Evolutionary conservation across 108 stramenopile genomes (phyloP), one percentile per base, ranked within the genome.

Genomic region (Cyclotella atomus): DNA sequence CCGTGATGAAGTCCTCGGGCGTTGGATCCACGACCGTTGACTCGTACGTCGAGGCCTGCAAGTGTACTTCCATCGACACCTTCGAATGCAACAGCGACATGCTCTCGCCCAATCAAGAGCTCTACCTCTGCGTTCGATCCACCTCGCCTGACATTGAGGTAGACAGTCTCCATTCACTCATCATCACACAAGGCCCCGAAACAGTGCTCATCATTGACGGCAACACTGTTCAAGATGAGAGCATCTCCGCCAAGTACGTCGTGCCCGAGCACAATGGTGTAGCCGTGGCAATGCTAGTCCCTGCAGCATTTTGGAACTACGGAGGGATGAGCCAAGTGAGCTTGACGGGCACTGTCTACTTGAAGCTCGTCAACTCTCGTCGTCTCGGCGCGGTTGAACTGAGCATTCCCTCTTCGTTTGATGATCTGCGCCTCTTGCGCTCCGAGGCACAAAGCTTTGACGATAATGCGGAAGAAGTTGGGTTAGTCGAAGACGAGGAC

Each of bases 41-140:
- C 28, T 55, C n/a, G 41, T 79, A 72, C 54, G 24, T 79, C 34
- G 29, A 52, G 25, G 78, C 78, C 5, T 79, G 78, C 66, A 79
- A 67, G 19, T 79, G 78, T 20, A 23, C 36, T 23, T 28, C 19
- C 34, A 29, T 72, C 65, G 49, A 52, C 30, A 53, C 66, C n/a
- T 62, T 68, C 38, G 35, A 12, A 0, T 79, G 78, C 59, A 62
- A 72, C 24, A 27, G 49, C 15, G 28, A 45, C 29, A 38, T 43
- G n/a, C 59, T 72, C 36, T 12, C 35, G 2, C 59, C 66, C 24
- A 46, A 47, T 57, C 33, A 29, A 21, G 45, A 57, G 23, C 49
- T 79, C 56, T 70, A 71, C 29, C 35, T 79, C 3, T 79, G 78
- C 59, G 59, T 79, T 9, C 32, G 33, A 1, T 61, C 65, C 30